Base-by-base conservation (phyloP, 139 green algal species). In the Tetradesmus obliquus region DNA sequence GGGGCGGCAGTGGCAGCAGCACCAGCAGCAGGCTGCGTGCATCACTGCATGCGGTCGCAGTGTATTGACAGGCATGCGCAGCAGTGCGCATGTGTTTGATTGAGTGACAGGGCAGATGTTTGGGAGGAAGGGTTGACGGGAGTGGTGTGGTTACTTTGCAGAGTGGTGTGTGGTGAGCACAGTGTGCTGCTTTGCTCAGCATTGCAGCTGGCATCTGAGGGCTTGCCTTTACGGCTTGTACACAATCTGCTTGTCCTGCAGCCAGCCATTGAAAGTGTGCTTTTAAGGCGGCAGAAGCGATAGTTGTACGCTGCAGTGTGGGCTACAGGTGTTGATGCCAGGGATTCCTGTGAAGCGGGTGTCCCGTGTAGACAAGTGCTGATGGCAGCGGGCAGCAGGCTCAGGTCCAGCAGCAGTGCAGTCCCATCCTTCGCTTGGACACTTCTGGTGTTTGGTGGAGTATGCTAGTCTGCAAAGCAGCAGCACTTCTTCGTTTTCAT, bases 141-240 rank as follows among this genome's bases (percentile, higher is more conserved):
- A 76, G 66, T n/a, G 15, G n/a, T n/a, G 66, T 24, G 66, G 66
- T 17, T 24, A 19, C 12, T 6, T 76, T 3, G 66, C 15, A 76
- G 66, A 19, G 17, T 24, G n/a, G 66, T 3, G 66, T 76, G 66
- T 19, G 32, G 32, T 55, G 79, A 55, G 79, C 12, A n/a, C 15
- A 55, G 79, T 84, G n/a, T 83, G 76, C 76, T 83, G n/a, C 76
- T 83, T 24, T 83, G n/a, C 76, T 15, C 76, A 83, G 76, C 60
- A 72, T 13, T 72, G 60, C 60, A 72, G 60, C 60, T 1, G 60
- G 32, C 60, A 3, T 3, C 15, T 24, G 66, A 6, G 17, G n/a
- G 66, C 66, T 24, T 76, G 66, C 6, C 32, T 6, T 24, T n/a
- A 76, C 17, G 12, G 66, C 66, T n/a, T 76, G 66, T 24, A 3